These are phyloP conservation scores for Leccinum ochraceum DNA, from an alignment of 768 basidiomycete genomes.

Conservation along the genomic window DNA sequence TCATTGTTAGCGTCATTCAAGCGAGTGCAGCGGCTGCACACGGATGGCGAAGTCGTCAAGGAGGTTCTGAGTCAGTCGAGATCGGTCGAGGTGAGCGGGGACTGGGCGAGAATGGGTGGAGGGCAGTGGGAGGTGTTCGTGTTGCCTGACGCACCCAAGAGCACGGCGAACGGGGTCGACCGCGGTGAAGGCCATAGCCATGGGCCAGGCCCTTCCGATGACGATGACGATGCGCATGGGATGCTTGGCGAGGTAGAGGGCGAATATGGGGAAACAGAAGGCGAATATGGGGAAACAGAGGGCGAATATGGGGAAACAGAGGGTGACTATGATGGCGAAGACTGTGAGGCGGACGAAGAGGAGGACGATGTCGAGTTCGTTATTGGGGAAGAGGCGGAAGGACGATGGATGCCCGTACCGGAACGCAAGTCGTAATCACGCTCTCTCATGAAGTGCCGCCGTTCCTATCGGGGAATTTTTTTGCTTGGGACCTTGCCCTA, in stretches of 20 bases:
- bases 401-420: constrained; percentile 36
- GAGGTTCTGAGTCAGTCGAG: constrained; percentile 70
- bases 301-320: not conserved
- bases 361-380: constrained; percentile 82
- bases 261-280: constrained; percentile 23
- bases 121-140: constrained; percentile 61
- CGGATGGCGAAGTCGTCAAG: constrained; percentile 56
- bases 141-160: constrained; percentile 56
- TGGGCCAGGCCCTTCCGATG: not conserved
- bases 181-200: not conserved
- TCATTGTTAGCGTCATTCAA: constrained; percentile 84
- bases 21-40: constrained; percentile 70
- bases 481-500: constrained; percentile 1
- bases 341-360: constrained; percentile 50
- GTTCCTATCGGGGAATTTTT: not conserved
- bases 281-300: not conserved
- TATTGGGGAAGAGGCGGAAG: constrained; percentile 50
- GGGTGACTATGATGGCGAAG: constrained; percentile 36
- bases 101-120: constrained; percentile 67
- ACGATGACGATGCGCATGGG: constrained; percentile 1
- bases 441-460: not conserved
- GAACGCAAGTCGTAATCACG: constrained; percentile 29
- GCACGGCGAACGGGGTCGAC: constrained; percentile 30
- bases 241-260: constrained; percentile 17
- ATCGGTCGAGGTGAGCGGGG: constrained; percentile 67